These are phyloP conservation scores for Citrus medica DNA, from an alignment of 345 rosid species.

Conservation along the genomic window DNA sequence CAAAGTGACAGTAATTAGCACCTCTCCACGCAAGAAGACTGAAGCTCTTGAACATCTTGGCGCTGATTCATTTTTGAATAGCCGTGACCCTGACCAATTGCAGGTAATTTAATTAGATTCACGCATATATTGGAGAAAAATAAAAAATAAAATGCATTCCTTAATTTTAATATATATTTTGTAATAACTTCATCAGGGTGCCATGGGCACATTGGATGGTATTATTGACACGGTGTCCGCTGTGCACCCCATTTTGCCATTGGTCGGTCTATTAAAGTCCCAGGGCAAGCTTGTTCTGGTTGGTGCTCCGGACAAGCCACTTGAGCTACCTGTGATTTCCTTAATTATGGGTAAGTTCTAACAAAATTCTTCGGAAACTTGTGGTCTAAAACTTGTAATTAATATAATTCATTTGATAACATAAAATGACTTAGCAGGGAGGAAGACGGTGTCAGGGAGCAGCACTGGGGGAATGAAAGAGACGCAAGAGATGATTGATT, in stretches of 20 bases:
- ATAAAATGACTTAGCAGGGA: background rate
- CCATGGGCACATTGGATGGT: conserved; percentile 32
- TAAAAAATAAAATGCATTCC: no score
- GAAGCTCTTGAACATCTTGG: conserved; percentile 2
- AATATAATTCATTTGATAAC: background rate
- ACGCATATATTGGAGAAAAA: no score
- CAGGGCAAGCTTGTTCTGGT: conserved; percentile 39
- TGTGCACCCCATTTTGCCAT: conserved; percentile 28
- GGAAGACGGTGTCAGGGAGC: background rate
- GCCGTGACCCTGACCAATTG: background rate
- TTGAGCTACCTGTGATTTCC: conserved; percentile 36
- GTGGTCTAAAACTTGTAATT: background rate
- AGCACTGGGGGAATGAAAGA: background rate
- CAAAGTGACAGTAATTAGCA: conserved; percentile 2
- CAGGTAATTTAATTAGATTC: background rate
- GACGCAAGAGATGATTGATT: background rate
- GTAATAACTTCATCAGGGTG: conserved; percentile 14
- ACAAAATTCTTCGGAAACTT: background rate
- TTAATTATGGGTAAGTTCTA: conserved; percentile 30
- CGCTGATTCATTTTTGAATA: conserved; percentile 1
- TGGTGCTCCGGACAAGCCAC: conserved; percentile 38
- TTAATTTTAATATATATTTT: no score
- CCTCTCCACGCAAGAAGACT: background rate
- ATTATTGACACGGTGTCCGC: conserved; percentile 15
- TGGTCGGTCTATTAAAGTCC: conserved; percentile 30